Evolutionary conservation across 176 grass and related monocot genomes (phyloP).

Genomic region (Leersia perrieri): DNA sequence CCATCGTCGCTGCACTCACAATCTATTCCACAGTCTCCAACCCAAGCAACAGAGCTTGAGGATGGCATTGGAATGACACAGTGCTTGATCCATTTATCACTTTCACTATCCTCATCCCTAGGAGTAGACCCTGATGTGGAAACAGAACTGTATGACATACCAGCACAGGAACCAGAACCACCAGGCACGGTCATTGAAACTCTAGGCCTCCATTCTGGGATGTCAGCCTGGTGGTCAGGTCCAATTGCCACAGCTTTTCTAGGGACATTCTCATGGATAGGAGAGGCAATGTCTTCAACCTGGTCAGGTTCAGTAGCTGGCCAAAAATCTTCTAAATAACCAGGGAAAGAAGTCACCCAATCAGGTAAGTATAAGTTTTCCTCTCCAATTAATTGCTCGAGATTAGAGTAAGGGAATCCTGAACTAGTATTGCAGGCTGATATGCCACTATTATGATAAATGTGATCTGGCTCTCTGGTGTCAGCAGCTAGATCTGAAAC

Average conservation of each 20-base stretch:
- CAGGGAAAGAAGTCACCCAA: constrained; percentile 51
- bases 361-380: constrained; percentile 39
- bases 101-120: constrained; percentile 34
- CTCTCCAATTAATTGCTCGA: background rate
- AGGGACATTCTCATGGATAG: constrained; percentile 38
- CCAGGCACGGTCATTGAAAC: background rate
- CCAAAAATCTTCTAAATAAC: constrained; percentile 48
- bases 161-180: constrained; percentile 24
- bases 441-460: background rate
- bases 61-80: constrained; percentile 41
- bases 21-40: constrained; percentile 32
- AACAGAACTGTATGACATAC: constrained; percentile 17
- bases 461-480: constrained; percentile 9
- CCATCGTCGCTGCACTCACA: constrained; percentile 65
- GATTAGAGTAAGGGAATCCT: constrained; percentile 18
- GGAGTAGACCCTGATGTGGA: constrained; percentile 26
- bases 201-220: constrained; percentile 62
- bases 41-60: constrained; percentile 23
- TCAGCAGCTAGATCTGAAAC: constrained; percentile 40
- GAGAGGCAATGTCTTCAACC: constrained; percentile 37
- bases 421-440: constrained; percentile 26
- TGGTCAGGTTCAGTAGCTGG: constrained; percentile 22
- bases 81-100: constrained; percentile 56
- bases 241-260: constrained; percentile 66
- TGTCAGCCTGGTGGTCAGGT: constrained; percentile 65